Evolutionary conservation across 2,329 filamentous ascomycete species (phyloP), one percentile per base, ranked within the genome.

Genomic region (Diplodia sapinea): DNA sequence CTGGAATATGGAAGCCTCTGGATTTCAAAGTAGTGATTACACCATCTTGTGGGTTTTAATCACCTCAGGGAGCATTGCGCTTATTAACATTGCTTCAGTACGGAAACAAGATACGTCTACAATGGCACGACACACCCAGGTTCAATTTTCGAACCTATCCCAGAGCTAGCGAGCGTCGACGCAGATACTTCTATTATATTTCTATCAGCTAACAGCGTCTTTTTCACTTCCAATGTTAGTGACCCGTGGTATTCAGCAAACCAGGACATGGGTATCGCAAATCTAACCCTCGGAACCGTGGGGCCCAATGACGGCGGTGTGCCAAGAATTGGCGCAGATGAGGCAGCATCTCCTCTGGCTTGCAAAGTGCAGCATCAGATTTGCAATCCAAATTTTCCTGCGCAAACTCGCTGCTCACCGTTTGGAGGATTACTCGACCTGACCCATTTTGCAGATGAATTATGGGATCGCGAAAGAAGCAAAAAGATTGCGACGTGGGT

Each of bases 191-290:
- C 70, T 11, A 52, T 79, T 4, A 69, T 77, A 49, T 78, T 77
- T 26, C 23, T 26, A 2, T 26, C 23, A 26, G 23, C 23, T 26
- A 26, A 26, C 23, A 26, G 23, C 23, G 23, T 26, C 68, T 70
- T 38, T 7, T 79, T 74, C 64, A 43, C 57, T 1, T 61, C 70
- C 8, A 71, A 73, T 3, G 71, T 73, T 33, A 63, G 73, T 23
- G 78, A 79, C 63, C 74, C 75, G 5, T 75, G 75, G 72, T 78
- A 77, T 49, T 65, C 71, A 4, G 75, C 77, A 5, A 71, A 74
- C 23, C 20, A 4, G 8, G 2, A 57, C 0, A 47, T 31, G n/a
- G 36, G 36, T 17, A 7, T 29, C 7, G 33, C 15, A 23, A 8
- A n/a, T 3, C 4, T 17, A 5, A 1, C 7, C 12, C n/a, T 17